Evolutionary conservation across 1,139 yeast species (phyloP), one percentile per base, ranked within the genome.

Genomic region (Saccharomyces hybrid): DNA sequence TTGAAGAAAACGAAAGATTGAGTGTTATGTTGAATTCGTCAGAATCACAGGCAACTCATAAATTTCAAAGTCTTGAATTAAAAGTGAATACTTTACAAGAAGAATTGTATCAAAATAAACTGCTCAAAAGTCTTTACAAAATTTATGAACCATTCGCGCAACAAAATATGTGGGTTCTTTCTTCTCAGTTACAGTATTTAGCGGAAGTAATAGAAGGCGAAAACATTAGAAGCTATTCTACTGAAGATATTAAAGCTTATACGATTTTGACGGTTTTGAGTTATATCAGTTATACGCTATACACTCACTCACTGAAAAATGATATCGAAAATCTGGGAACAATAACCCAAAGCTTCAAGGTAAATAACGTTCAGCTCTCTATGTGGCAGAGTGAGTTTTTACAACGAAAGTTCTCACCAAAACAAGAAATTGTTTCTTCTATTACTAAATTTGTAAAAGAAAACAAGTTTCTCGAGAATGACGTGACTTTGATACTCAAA

Each of bases 131-230:
- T 3, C 16, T 48, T 48, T 48, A 48, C 31, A 11, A 28, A 32
- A 8, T 48, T 2, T 29, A 12, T 28, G 28, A 26, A 8, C 31
- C 48, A 21, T 26, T 26, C 14, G 3, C 28, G 12, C 31, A 46
- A 11, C 19, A 12, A 46, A 9, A 26, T 24, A 9, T 24, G 42
- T 8, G n/a, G 50, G 24, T 4, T 38, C 44, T 38, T 38, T 38
- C 44, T 29, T 21, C 31, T 48, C 50, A 34, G 28, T 21, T 48
- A 29, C 50, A 48, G n/a, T 34, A 29, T 38, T 38, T 38, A 16
- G 44, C 44, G n/a, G 24, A 38, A 16, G 14, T 48, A 5, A 44
- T 49, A 11, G 38, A 51, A 16, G 42, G 46, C 12, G 24, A 46
- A 32, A 24, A 29, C 28, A 8, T n/a, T n/a, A 34, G 38, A 31